Conservation (phyloP, 805 yeast species). For the Barnettozyma botsteinii region DNA sequence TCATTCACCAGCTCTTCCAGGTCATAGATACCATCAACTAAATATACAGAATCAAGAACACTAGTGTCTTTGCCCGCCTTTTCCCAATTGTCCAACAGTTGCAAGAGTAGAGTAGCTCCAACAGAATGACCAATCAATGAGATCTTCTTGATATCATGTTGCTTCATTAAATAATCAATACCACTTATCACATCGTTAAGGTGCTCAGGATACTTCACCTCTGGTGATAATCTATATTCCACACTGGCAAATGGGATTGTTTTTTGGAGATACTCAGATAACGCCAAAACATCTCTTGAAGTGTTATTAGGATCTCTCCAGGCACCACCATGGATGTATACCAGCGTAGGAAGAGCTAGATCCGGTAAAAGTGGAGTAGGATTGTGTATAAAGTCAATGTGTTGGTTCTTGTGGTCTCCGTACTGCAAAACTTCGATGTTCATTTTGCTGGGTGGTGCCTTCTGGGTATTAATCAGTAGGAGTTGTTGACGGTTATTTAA, state of each 20-base stretch:
- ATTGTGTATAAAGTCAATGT: neutral
- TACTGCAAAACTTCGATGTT: neutral
- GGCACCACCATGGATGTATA: conserved; percentile 84
- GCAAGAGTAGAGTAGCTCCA: conserved; percentile 51
- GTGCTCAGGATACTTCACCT: conserved; percentile 55
- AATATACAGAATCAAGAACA: conserved; percentile 25
- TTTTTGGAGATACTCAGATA: conserved; percentile 23
- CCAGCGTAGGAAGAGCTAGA: conserved; percentile 27
- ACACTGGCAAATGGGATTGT: conserved; percentile 27
- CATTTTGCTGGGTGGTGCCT: neutral
- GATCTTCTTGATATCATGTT: conserved; percentile 9
- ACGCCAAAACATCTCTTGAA: conserved; percentile 42
- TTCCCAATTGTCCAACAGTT: conserved; percentile 5
- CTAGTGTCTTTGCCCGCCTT: conserved; percentile 4
- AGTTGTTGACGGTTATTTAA: too few relatives aligned
- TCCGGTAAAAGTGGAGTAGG: neutral
- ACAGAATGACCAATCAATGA: conserved; percentile 70
- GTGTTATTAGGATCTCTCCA: conserved; percentile 74
- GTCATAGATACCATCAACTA: conserved; percentile 71
- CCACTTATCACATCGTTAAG: conserved; percentile 48
- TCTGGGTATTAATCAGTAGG: neutral
- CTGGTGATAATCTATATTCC: conserved; percentile 67
- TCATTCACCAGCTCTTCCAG: conserved; percentile 45
- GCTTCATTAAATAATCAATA: conserved; percentile 4
- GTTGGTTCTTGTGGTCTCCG: conserved; percentile 6